Base-by-base conservation (phyloP, 768 basidiomycete species). In the Termitomyces sp. region DNA sequence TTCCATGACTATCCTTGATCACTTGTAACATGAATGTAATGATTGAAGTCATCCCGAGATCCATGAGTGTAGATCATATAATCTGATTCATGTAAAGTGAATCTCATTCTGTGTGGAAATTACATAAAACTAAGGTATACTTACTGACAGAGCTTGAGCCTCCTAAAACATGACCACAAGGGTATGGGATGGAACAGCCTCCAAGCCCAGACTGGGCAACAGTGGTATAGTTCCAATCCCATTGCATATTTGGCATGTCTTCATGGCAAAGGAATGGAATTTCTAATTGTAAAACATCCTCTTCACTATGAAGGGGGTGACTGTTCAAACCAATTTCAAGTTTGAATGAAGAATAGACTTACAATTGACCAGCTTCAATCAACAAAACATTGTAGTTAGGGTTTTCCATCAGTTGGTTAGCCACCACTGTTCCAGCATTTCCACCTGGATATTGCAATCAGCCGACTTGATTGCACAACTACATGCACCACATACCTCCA, bases 1-100 rank as follows among this genome's bases (percentile, higher is more conserved):
- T 69, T 62, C 72, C 72, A 74, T 13, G 69, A 67, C 74, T 71
- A 74, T 3, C 72, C 71, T 16, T 54, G 7, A 54, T 75, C 73
- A 3, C 68, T 65, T 2, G 70, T 67, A 5, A 69, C 45, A 4
- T 47, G 56, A 3, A 68, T 72, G 27, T 62, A 71, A 18, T 64
- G 61, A 53, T 75, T 62, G 27, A 60, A 75, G 44, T 75, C 73
- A 24, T 71, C 67, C 16, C 0, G 5, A 26, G 50, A 39, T 51
- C 33, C 50, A 27, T 36, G 50, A 27, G 50, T 51, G 12, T 51
- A 51, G 6, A 51, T 51, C 36, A 51, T 8, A n/a, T 39, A 51
- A 26, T 51, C 50, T 51, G 16, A 50, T 50, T 6, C 18, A 36
- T 30, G 5, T 50, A 37, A 36, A n/a, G 34, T 26, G 10, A 26